A percentile compares a stretch with the other conserved stretches of the same genome.
Conservation (phyloP, 2,329 filamentous ascomycete species). For the Colletotrichum chrysophilum region DNA sequence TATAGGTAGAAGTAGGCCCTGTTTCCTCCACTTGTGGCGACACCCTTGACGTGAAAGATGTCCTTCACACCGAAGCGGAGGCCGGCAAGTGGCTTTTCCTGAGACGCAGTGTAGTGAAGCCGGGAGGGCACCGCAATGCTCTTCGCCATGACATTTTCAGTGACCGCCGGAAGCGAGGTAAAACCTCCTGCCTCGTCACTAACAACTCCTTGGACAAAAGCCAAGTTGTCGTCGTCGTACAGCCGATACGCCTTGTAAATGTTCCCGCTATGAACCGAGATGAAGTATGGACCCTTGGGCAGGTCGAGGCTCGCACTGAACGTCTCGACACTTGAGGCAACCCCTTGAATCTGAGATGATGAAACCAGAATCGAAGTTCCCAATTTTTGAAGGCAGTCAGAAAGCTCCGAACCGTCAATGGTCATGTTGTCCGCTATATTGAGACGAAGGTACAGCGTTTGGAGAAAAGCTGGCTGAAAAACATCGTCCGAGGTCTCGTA, state of each 20-base stretch:
- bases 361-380: neutral
- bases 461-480: neutral
- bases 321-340: neutral
- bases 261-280: neutral
- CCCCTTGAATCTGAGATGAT: neutral
- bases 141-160: neutral
- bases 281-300: neutral
- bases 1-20: conserved; percentile 60
- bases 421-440: neutral
- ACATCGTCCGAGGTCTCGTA: neutral
- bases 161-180: neutral
- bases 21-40: conserved; percentile 57
- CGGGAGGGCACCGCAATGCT: conserved; percentile 50
- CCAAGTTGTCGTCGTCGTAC: neutral
- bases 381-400: neutral
- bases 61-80: conserved; percentile 62
- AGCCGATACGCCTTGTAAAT: neutral
- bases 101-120: conserved; percentile 47
- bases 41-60: conserved; percentile 57
- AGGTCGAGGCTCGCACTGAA: neutral
- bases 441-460: neutral
- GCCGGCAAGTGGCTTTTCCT: conserved; percentile 52
- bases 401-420: neutral
- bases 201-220: neutral
- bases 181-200: neutral